phyloP scores from a whole-genome alignment of 139 green algal genomes.

The Chlorella sp. region DNA sequence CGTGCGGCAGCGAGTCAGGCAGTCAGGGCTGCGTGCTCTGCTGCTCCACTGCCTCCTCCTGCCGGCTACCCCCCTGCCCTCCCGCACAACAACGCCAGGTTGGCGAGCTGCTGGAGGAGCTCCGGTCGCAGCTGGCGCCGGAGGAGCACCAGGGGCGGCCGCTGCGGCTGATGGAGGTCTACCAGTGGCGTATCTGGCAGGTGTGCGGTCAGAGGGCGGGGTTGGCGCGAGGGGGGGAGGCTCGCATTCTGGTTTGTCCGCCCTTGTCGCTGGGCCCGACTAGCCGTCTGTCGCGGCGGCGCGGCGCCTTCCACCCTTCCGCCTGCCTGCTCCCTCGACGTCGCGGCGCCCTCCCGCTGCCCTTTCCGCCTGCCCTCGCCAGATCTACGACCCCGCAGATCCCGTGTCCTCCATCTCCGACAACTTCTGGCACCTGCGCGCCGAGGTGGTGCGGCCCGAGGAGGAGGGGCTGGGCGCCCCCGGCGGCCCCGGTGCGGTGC shows the following conservation, averaged over 20 bases:
- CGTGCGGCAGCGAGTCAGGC: too few relatives aligned
- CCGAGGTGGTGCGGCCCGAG: slow-evolving; percentile 73
- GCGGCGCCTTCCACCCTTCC: too few relatives aligned
- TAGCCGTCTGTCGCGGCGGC: too few relatives aligned
- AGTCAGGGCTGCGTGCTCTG: too few relatives aligned
- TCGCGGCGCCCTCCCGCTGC: neutral
- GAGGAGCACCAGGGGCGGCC: slow-evolving; percentile 6
- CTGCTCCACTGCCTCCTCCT: too few relatives aligned
- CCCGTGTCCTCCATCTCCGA: slow-evolving; percentile 65
- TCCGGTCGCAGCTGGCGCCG: slow-evolving; percentile 52
- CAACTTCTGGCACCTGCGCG: slow-evolving; percentile 70
- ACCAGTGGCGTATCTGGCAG: slow-evolving; percentile 31
- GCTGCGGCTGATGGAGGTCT: slow-evolving; percentile 89
- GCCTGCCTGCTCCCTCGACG: too few relatives aligned
- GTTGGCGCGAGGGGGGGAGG: neutral
- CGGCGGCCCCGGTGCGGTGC: slow-evolving; percentile 19
- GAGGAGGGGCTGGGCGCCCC: slow-evolving; percentile 44
- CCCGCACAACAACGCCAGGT: slow-evolving; percentile 57
- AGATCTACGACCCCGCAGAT: slow-evolving; percentile 53
- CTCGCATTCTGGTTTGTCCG: neutral
- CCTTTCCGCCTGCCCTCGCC: neutral
- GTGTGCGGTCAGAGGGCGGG: neutral
- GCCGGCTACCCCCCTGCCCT: too few relatives aligned
- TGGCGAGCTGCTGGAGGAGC: slow-evolving; percentile 68
- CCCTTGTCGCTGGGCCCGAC: too few relatives aligned